These are phyloP conservation scores for Aulographum hederae DNA, from an alignment of 2,329 filamentous ascomycete species.

Conservation along the genomic window DNA sequence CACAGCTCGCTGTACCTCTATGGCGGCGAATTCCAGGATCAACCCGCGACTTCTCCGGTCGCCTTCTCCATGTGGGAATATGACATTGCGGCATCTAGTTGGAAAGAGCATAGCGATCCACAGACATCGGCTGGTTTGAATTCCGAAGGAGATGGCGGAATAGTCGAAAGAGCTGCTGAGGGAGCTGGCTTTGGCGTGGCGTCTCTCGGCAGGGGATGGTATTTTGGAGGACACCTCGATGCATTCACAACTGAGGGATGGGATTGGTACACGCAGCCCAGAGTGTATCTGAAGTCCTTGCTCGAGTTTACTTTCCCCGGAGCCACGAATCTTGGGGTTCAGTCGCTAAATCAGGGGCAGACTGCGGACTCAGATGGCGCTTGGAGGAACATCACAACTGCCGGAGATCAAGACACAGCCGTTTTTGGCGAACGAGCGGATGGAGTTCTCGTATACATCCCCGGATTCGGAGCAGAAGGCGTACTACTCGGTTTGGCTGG, in stretches of 20 bases:
- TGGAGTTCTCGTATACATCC: conserved; percentile 55
- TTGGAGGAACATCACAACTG: conserved; percentile 58
- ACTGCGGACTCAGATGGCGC: conserved; percentile 42
- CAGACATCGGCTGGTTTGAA: conserved; percentile 45
- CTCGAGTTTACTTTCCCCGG: conserved; percentile 62
- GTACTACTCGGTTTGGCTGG: conserved; percentile 64
- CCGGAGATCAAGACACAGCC: conserved; percentile 44
- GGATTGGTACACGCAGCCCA: conserved; percentile 42
- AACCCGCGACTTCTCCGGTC: conserved; percentile 35
- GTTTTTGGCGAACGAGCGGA: conserved; percentile 60
- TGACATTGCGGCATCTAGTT: conserved; percentile 36
- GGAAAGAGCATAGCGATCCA: conserved; percentile 44
- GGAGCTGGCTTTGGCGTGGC: conserved; percentile 55
- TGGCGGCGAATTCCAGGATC: conserved; percentile 54
- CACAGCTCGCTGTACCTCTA: conserved; percentile 53
- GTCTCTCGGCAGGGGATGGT: conserved; percentile 53
- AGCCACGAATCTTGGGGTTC: conserved; percentile 44
- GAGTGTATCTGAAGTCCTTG: conserved; percentile 56
- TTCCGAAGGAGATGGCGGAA: conserved; percentile 34
- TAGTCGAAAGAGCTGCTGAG: conserved; percentile 53
- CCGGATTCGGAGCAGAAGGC: conserved; percentile 57
- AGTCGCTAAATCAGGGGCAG: conserved; percentile 18
- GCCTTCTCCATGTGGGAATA: conserved; percentile 54
- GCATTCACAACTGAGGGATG: conserved; percentile 44
- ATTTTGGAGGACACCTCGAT: conserved; percentile 64